Percentiles rank a stretch among this genome's conserved stretches.
Conservation (phyloP, 2,329 filamentous ascomycete genomes). For the Spiromastix sp. region DNA sequence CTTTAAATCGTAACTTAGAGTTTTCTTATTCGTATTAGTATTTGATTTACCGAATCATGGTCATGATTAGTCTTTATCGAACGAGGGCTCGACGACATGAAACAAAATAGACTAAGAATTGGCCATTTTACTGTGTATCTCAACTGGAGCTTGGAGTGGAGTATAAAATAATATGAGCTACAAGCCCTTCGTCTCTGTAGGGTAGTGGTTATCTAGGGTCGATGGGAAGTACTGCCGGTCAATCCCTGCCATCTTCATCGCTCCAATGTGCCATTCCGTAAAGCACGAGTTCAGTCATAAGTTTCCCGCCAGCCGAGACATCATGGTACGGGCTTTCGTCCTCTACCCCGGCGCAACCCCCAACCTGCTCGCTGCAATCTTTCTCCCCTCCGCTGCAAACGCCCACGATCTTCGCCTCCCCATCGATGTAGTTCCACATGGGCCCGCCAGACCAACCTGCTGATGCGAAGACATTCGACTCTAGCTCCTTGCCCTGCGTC, state of each 20-base stretch:
- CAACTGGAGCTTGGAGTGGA: too few relatives aligned
- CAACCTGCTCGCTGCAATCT: constrained; percentile 13
- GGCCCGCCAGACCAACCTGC: constrained; percentile 16
- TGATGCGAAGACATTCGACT: constrained; percentile 13
- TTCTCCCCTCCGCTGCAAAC: constrained; percentile 16
- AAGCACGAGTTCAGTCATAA: constrained; percentile 15
- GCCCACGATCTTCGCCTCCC: constrained; percentile 13
- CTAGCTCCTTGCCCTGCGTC: constrained; percentile 14
- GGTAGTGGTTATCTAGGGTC: constrained; percentile 12
- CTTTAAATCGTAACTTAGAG: too few relatives aligned
- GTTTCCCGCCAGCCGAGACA: constrained; percentile 16
- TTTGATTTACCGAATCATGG: too few relatives aligned
- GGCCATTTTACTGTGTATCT: too few relatives aligned
- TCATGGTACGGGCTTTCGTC: constrained; percentile 13
- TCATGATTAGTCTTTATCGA: too few relatives aligned
- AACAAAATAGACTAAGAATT: too few relatives aligned
- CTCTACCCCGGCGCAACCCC: constrained; percentile 11
- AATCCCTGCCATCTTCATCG: background rate
- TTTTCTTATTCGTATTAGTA: too few relatives aligned
- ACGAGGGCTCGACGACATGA: too few relatives aligned
- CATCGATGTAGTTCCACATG: constrained; percentile 15
- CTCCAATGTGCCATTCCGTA: constrained; percentile 12
- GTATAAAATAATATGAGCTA: too few relatives aligned
- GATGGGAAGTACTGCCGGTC: constrained; percentile 10
- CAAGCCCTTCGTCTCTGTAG: too few relatives aligned